Evolutionary conservation across 2,329 filamentous ascomycete genomes (phyloP).

Genomic region (Paracoccidioides brasiliensis): DNA sequence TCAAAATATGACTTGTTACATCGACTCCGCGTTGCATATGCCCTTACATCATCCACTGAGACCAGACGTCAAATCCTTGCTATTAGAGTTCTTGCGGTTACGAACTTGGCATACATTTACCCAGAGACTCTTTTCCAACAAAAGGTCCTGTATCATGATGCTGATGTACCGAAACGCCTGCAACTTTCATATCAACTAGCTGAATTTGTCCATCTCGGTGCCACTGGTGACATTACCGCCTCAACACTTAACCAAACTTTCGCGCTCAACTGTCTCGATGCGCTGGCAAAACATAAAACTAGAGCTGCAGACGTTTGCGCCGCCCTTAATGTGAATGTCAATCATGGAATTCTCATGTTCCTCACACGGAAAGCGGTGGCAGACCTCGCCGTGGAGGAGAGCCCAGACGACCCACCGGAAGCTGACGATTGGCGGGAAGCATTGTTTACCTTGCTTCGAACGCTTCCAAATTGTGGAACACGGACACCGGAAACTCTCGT

Average conservation of each 20-base stretch:
- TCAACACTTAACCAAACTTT: slow-evolving; percentile 70
- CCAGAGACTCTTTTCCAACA: slow-evolving; percentile 70
- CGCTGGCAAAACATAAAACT: slow-evolving; percentile 64
- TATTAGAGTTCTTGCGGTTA: slow-evolving; percentile 71
- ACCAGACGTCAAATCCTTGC: slow-evolving; percentile 64
- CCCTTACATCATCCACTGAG: slow-evolving; percentile 52
- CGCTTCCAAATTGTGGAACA: slow-evolving; percentile 57
- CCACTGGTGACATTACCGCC: slow-evolving; percentile 52
- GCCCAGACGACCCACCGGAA: slow-evolving; percentile 47
- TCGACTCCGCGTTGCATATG: slow-evolving; percentile 70
- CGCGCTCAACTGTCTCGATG: slow-evolving; percentile 68
- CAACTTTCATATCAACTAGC: slow-evolving; percentile 88
- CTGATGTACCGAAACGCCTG: slow-evolving; percentile 74
- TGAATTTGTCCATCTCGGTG: slow-evolving; percentile 75
- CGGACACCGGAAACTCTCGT: slow-evolving; percentile 74
- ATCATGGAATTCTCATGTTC: slow-evolving; percentile 89
- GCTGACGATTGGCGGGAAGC: slow-evolving; percentile 82
- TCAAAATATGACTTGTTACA: slow-evolving; percentile 71
- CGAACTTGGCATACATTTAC: slow-evolving; percentile 83
- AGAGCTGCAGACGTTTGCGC: slow-evolving; percentile 73
- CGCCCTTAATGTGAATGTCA: slow-evolving; percentile 89
- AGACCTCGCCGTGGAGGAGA: slow-evolving; percentile 54
- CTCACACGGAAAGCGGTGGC: slow-evolving; percentile 81
- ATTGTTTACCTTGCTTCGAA: slow-evolving; percentile 74
- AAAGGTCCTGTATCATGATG: slow-evolving; percentile 74